Evolutionary conservation across 176 grass and related monocot genomes (phyloP).

Genomic region (Avena eriantha): DNA sequence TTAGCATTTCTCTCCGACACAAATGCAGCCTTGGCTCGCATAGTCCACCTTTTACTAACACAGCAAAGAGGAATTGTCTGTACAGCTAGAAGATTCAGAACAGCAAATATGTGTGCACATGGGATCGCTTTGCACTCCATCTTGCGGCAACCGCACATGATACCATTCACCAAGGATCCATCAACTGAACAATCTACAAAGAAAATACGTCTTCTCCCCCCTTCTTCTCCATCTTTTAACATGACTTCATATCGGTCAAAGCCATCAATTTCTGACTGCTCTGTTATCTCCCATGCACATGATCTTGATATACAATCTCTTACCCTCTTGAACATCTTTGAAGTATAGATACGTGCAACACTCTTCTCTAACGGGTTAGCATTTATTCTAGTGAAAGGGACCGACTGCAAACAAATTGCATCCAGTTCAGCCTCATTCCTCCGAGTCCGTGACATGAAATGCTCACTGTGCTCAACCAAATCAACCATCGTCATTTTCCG

Average conservation of each 20-base stretch:
- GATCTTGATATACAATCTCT: neutral
- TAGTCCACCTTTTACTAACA: neutral
- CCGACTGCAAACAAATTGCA: constrained; percentile 7
- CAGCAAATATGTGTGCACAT: neutral
- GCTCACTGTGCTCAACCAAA: constrained; percentile 41
- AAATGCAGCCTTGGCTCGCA: neutral
- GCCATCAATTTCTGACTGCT: neutral
- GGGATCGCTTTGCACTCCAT: neutral
- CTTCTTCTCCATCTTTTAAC: neutral
- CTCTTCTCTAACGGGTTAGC: constrained; percentile 23
- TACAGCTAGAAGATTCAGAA: neutral
- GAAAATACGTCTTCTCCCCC: neutral
- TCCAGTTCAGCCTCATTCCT: constrained; percentile 39
- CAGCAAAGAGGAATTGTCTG: neutral
- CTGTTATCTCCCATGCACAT: constrained; percentile 19
- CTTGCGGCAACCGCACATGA: neutral
- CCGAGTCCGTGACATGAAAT: constrained; percentile 7
- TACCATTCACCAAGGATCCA: neutral
- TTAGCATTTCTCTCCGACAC: neutral
- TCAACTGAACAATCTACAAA: constrained; percentile 12
- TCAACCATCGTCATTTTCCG: constrained; percentile 27
- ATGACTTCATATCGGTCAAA: neutral
- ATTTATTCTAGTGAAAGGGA: neutral
- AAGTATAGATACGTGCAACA: constrained; percentile 27
- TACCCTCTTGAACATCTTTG: constrained; percentile 32